phyloP scores from a whole-genome alignment of 768 basidiomycete genomes.

The Lactifluus rugatus region DNA sequence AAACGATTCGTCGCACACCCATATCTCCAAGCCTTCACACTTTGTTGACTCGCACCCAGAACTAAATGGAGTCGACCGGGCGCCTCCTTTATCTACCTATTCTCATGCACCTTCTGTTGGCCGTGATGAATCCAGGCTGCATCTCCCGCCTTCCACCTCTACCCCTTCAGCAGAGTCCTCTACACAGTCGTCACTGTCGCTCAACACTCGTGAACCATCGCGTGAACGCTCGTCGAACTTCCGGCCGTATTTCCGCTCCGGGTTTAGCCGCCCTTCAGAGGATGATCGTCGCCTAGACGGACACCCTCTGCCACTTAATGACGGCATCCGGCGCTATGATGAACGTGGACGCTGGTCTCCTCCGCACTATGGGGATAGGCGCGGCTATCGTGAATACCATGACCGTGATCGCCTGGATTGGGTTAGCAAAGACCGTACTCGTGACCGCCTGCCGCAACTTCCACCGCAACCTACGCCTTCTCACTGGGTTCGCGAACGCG shows the following conservation, averaged over 20 bases:
- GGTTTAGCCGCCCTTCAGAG: slow-evolving; percentile 16
- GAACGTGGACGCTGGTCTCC: slow-evolving; percentile 12
- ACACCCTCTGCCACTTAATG: background rate
- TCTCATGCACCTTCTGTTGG: slow-evolving; percentile 1
- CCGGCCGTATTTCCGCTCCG: slow-evolving; percentile 18
- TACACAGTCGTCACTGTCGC: background rate
- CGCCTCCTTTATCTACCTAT: slow-evolving; percentile 7
- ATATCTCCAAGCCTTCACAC: slow-evolving; percentile 4
- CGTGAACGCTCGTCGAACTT: slow-evolving; percentile 4
- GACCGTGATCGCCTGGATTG: slow-evolving; percentile 14
- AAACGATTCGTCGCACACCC: background rate
- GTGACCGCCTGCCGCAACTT: background rate
- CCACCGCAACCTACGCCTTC: background rate
- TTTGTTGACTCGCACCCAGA: background rate
- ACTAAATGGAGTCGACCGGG: background rate
- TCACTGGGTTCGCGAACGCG: slow-evolving; percentile 7
- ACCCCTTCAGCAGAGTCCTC: background rate
- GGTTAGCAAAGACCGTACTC: slow-evolving; percentile 7
- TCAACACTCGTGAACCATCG: slow-evolving; percentile 15
- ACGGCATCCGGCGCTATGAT: slow-evolving; percentile 8
- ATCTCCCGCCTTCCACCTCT: background rate
- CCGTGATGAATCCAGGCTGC: slow-evolving; percentile 3
- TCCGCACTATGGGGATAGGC: slow-evolving; percentile 2
- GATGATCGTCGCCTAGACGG: slow-evolving; percentile 13
- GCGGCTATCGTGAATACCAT: slow-evolving; percentile 10